Base-by-base conservation (phyloP, 2,329 filamentous ascomycete species). In the Trichoderma simmonsii region DNA sequence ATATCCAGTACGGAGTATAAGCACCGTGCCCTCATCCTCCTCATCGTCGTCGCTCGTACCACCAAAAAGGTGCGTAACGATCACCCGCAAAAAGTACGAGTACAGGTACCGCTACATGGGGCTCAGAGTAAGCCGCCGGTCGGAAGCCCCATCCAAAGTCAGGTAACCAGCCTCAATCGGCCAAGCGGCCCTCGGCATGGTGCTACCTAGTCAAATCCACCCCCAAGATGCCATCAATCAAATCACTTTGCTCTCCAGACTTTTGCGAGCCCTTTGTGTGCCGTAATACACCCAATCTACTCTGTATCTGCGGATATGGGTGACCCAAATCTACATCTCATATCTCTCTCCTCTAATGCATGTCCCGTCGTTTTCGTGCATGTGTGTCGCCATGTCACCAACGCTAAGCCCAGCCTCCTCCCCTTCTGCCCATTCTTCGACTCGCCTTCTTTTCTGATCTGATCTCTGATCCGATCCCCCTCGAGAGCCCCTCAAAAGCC, bases 91-190 rank as follows among this genome's bases (percentile, higher is more conserved):
- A 51, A 12, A 57, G 54, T 57, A 28, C 26, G 15, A 9, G n/a
- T 54, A 54, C 48, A 54, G 48, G 48, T 54, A 24, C 21, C 43
- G 43, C 43, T 51, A 21, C 43, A n/a, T 51, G 48, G 39, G 15
- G 7, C 15, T 43, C 39, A 43, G 39, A 43, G 39, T 54, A 54
- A 54, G 48, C 48, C 24, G 48, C 48, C 24, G 18, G 48, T 34
- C 56, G 56, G 56, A 60, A 60, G 34, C 60, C 66, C 66, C 66
- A 39, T 54, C 65, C 66, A 28, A 36, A 26, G 26, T 21, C 67
- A 36, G 36, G 67, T 54, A 62, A 70, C 67, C 67, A 62, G 56
- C 67, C 67, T 70, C n/a, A 51, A 62, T 62, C 57, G 67, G 67
- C 51, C 43, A 70, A 70, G 67, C 67, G 39, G 39, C 56, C 26